Evolutionary conservation across 2,329 filamentous ascomycete genomes (phyloP), one percentile per base, ranked within the genome.

Genomic region (Aspergillus pseudoterreus): DNA sequence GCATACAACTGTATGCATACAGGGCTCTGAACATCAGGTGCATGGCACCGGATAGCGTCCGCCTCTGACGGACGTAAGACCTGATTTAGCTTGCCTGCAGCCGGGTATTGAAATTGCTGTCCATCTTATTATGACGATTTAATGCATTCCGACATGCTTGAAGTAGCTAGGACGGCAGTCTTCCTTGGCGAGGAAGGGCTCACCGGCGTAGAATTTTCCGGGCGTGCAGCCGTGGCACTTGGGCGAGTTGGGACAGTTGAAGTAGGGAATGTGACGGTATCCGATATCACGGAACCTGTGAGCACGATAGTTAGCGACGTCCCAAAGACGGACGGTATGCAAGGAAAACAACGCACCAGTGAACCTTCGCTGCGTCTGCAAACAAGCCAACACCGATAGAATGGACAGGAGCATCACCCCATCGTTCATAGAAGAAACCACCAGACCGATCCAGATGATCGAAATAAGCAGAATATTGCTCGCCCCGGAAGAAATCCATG

Each of bases 131-230:
- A 17, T 36, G 35, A 47, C 19, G 21, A 5, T 47, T 77, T 72
- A 95, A 64, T 84, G 85, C 79, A 88, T 90, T 48, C 92, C 90
- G 17, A 87, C 90, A 66, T 88, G 94, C 75, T 96, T 95, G 81
- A 99, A 97, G 89, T 94, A 99, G 69, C 92, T 92, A 15, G 92
- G 89, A 55, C 94, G 81, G 73, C 94, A 99, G 71, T 99, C 94
- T 70, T 99, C 94, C 65, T 87, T 86, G 63, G 91, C 83, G 43
- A 99, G 76, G 79, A 85, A 96, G 27, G 84, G 76, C 65, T 91
- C 92, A 57, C 94, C 94, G 59, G 95, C 91, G 22, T 90, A 96
- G 64, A 96, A 88, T 53, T 87, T 83, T 45, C 92, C 94, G 0
- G 89, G 83, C n/a, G 85, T 81, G 69, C 92, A 97, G 59, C 89